A percentile compares a stretch with the other conserved stretches of the same genome.
Evolutionary conservation across 371 early-diverging fungal genomes (phyloP).

Genomic region (Haplosporangium sp.): DNA sequence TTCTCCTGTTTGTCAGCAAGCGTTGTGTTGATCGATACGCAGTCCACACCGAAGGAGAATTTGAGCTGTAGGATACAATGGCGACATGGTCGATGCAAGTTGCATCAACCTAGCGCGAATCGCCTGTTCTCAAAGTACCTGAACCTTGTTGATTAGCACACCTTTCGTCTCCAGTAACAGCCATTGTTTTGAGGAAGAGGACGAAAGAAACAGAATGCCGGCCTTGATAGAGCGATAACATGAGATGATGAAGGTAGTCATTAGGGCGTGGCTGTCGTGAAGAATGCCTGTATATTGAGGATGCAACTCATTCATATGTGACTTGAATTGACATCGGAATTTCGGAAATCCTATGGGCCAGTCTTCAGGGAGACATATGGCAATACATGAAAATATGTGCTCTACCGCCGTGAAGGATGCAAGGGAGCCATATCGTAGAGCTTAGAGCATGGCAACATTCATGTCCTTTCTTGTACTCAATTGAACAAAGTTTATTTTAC

Average conservation of each 20-base stretch:
- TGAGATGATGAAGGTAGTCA: too few relatives aligned
- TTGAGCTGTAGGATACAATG: slow-evolving; percentile 26
- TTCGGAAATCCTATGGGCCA: too few relatives aligned
- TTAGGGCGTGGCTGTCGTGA: too few relatives aligned
- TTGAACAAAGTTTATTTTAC: neutral
- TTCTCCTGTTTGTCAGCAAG: neutral
- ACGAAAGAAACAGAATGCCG: too few relatives aligned
- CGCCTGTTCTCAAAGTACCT: neutral
- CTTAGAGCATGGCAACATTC: neutral
- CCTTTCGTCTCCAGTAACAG: neutral
- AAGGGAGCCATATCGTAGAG: too few relatives aligned
- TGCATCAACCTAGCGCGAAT: slow-evolving; percentile 13
- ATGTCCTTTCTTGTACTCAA: neutral
- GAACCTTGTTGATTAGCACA: neutral
- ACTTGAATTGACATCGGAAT: too few relatives aligned
- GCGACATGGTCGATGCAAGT: slow-evolving; percentile 35
- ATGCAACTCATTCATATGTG: too few relatives aligned
- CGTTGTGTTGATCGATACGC: neutral
- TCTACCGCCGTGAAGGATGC: too few relatives aligned
- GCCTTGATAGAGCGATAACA: too few relatives aligned
- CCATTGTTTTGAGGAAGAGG: neutral
- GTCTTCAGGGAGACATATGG: too few relatives aligned
- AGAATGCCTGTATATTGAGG: too few relatives aligned
- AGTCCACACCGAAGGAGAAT: neutral
- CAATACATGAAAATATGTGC: too few relatives aligned